Conservation (phyloP, 805 yeast genomes). For the Cyberlindnera mississippiensis region DNA sequence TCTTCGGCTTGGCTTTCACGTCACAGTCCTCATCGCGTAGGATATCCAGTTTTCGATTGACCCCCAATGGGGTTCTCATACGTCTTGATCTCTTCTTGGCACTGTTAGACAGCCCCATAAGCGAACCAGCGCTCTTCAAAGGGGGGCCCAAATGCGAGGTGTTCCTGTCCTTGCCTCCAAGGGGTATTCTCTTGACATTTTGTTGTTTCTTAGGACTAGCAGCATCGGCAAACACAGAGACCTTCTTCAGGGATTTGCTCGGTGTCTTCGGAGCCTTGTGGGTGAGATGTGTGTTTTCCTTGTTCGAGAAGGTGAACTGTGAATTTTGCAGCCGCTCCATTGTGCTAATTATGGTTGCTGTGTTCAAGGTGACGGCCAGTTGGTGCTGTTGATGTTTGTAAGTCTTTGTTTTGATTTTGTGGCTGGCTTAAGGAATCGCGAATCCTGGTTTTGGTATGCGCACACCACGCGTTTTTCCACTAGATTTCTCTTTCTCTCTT, state of each 20-base stretch:
- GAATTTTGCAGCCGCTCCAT: constrained; percentile 4
- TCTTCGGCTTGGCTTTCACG: too few relatives aligned
- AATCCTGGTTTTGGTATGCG: too few relatives aligned
- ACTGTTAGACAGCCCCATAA: constrained; percentile 4
- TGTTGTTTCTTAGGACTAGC: neutral
- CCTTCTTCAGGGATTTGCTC: constrained; percentile 5
- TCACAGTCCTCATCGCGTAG: constrained; percentile 20
- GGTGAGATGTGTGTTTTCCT: constrained; percentile 11
- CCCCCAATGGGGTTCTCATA: constrained; percentile 17
- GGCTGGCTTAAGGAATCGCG: too few relatives aligned
- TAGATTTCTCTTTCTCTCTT: too few relatives aligned
- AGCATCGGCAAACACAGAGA: constrained; percentile 1
- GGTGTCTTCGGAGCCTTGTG: constrained; percentile 12
- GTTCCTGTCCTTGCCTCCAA: constrained; percentile 28
- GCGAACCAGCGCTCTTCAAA: constrained; percentile 1
- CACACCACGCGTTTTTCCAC: too few relatives aligned
- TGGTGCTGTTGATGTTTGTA: neutral
- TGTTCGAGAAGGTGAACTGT: constrained; percentile 11
- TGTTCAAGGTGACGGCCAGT: too few relatives aligned
- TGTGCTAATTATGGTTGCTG: neutral
- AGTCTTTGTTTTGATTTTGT: neutral
- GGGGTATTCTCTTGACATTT: constrained; percentile 21
- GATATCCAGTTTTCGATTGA: constrained; percentile 26
- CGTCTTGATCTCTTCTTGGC: constrained; percentile 13
- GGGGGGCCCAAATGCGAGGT: neutral